A percentile compares a stretch with the other conserved stretches of the same genome.
Conservation (phyloP, 257 asterid genomes). For the Solanum sejunctum region DNA sequence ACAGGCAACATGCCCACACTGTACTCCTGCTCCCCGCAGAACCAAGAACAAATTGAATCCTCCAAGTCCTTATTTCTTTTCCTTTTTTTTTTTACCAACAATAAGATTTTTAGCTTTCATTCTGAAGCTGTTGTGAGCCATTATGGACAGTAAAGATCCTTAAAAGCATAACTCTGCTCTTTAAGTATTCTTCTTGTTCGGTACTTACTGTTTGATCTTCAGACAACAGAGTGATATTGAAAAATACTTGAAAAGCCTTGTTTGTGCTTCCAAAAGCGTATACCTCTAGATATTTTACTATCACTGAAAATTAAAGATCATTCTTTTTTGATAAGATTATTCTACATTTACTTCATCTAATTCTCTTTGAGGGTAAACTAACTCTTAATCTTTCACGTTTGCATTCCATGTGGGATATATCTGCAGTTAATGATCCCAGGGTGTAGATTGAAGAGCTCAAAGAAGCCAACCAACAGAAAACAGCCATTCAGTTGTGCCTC, state of each 20-base stretch:
- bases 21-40: not conserved
- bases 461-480: not conserved
- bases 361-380: not conserved
- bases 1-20: not conserved
- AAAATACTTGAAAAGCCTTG: not conserved
- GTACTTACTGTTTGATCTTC: not conserved
- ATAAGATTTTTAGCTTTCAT: not conserved
- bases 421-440: not conserved
- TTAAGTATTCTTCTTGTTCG: not conserved
- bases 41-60: not conserved
- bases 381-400: not conserved
- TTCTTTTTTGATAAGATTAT: not conserved
- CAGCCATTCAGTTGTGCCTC: not conserved
- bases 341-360: not conserved
- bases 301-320: not conserved
- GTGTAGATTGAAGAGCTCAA: not conserved
- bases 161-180: not conserved
- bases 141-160: not conserved
- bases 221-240: not conserved
- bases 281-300: not conserved
- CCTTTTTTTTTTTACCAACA: not conserved
- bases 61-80: not conserved
- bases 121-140: not conserved
- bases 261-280: not conserved
- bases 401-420: not conserved